phyloP scores from a whole-genome alignment of 768 basidiomycete genomes.

The Collybia sordida region DNA sequence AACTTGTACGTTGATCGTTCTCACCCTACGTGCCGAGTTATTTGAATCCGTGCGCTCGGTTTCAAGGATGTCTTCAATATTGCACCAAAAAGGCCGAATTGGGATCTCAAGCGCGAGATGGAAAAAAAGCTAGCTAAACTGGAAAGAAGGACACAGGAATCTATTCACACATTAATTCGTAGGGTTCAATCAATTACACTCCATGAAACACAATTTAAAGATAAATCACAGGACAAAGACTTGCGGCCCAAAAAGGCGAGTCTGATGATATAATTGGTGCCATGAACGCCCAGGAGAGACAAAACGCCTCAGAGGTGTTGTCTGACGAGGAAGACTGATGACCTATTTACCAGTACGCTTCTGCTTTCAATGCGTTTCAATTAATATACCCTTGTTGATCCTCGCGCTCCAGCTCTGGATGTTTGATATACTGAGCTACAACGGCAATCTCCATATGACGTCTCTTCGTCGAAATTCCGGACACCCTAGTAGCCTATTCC shows the following conservation, averaged over 20 bases:
- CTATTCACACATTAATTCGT: conserved; percentile 93
- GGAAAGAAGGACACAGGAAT: conserved; percentile 89
- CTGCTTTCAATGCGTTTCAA: conserved; percentile 11
- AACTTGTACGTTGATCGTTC: conserved; percentile 63
- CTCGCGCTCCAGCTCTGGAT: neutral
- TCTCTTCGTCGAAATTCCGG: no score
- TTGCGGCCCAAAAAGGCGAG: conserved; percentile 77
- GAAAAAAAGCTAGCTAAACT: conserved; percentile 86
- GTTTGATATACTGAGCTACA: no score
- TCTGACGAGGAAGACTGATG: conserved; percentile 61
- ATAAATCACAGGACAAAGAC: conserved; percentile 60
- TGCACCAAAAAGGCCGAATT: conserved; percentile 94
- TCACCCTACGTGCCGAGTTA: neutral
- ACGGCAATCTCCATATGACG: no score
- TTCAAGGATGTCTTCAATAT: conserved; percentile 91
- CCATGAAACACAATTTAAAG: neutral
- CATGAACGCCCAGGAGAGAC: conserved; percentile 74
- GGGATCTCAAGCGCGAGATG: conserved; percentile 94
- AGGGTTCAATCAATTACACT: conserved; percentile 28
- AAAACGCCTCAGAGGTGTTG: conserved; percentile 47
- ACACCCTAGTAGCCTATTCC: no score
- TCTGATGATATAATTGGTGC: conserved; percentile 81
- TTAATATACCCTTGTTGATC: conserved; percentile 5
- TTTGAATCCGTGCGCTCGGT: neutral
- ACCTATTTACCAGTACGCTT: conserved; percentile 17